Conservation (phyloP, 768 basidiomycete genomes). For the Hericium coralloides region DNA sequence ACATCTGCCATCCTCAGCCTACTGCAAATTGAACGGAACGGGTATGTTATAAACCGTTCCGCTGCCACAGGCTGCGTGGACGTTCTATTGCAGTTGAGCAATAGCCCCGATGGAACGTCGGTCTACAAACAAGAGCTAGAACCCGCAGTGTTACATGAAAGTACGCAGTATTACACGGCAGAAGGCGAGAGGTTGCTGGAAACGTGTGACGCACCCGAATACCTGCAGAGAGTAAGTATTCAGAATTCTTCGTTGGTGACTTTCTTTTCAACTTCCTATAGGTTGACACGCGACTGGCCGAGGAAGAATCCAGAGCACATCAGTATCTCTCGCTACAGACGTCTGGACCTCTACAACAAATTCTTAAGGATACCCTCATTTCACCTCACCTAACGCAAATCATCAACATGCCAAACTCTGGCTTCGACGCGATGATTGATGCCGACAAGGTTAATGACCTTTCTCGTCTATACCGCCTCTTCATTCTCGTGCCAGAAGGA, state of each 20-base stretch:
- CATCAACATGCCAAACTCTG: conserved; percentile 74
- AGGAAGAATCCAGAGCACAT: conserved; percentile 77
- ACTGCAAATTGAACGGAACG: conserved; percentile 87
- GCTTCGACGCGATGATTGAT: conserved; percentile 83
- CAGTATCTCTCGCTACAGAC: conserved; percentile 83
- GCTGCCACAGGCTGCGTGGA: conserved; percentile 85
- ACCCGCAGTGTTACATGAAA: conserved; percentile 70
- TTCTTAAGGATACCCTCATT: conserved; percentile 72
- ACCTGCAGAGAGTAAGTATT: conserved; percentile 61
- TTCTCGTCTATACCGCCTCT: conserved; percentile 71
- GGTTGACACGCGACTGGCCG: conserved; percentile 73
- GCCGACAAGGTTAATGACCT: conserved; percentile 69
- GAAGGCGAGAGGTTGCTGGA: conserved; percentile 69
- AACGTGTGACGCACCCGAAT: conserved; percentile 73
- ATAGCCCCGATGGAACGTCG: conserved; percentile 38
- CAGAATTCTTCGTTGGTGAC: not conserved
- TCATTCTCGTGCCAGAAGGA: conserved; percentile 57
- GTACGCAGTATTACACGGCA: conserved; percentile 64
- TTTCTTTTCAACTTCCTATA: conserved; percentile 24
- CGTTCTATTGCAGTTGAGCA: conserved; percentile 63
- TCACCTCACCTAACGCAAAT: conserved; percentile 67
- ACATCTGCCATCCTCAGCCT: conserved; percentile 76
- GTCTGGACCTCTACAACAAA: conserved; percentile 52
- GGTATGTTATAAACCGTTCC: conserved; percentile 85
- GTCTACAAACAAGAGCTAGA: conserved; percentile 84